These are phyloP conservation scores for Cladosporium oxysporum DNA, from an alignment of 2,329 filamentous ascomycete genomes.

Conservation along the genomic window DNA sequence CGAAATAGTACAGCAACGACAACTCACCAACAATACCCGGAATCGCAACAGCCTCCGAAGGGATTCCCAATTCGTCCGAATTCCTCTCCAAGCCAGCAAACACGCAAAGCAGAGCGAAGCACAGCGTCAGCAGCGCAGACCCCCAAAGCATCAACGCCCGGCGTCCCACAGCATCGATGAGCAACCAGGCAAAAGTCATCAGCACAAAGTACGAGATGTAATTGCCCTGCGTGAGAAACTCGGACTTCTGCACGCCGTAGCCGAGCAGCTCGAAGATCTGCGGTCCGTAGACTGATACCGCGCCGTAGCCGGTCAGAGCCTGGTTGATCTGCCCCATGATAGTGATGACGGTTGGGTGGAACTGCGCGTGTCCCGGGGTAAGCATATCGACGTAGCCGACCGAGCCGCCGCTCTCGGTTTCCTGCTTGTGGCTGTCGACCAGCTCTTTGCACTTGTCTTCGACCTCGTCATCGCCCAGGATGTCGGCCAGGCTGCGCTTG, in stretches of 20 bases:
- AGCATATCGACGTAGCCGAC: conserved; percentile 61
- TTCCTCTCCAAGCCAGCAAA: conserved; percentile 54
- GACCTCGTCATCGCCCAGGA: conserved; percentile 52
- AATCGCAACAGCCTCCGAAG: conserved; percentile 48
- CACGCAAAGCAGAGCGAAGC: conserved; percentile 54
- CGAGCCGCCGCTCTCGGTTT: conserved; percentile 41
- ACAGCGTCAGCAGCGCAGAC: conserved; percentile 50
- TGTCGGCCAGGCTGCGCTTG: conserved; percentile 48
- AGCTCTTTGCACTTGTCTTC: conserved; percentile 45
- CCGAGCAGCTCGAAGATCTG: conserved; percentile 65
- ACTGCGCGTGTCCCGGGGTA: conserved; percentile 55
- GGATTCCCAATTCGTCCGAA: conserved; percentile 40
- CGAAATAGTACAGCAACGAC: not conserved
- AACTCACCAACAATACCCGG: conserved; percentile 48
- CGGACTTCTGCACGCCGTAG: conserved; percentile 53
- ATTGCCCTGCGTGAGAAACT: conserved; percentile 61
- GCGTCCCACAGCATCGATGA: conserved; percentile 59
- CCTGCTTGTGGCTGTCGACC: conserved; percentile 52
- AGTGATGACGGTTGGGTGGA: conserved; percentile 62
- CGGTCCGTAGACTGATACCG: conserved; percentile 63
- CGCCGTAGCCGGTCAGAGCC: conserved; percentile 54
- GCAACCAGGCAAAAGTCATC: conserved; percentile 63
- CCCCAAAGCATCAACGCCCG: conserved; percentile 57
- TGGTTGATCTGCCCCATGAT: conserved; percentile 66
- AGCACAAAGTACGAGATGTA: conserved; percentile 62